These are phyloP conservation scores for Uronychia setigera DNA, from an alignment of 73 alveolate species.

Conservation along the genomic window DNA sequence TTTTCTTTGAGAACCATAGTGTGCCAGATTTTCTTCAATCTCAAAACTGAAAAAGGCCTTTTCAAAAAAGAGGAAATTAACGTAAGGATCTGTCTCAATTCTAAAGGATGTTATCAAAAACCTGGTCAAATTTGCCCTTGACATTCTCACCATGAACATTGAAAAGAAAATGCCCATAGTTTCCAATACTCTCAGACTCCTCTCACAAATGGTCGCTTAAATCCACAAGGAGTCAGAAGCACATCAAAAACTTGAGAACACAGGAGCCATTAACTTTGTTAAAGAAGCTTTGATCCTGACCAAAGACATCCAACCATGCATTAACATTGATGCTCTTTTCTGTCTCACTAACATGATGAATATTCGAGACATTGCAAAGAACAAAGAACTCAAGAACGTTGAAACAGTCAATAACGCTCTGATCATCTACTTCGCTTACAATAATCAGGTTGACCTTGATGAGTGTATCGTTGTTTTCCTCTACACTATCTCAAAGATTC, in stretches of 20 bases:
- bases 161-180: slow-evolving; percentile 54
- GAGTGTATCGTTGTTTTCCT: slow-evolving; percentile 59
- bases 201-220: slow-evolving; percentile 49
- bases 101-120: slow-evolving; percentile 17
- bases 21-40: slow-evolving; percentile 55
- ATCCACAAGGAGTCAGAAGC: slow-evolving; percentile 24
- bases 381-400: slow-evolving; percentile 25
- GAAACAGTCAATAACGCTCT: slow-evolving; percentile 57
- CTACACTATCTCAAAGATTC: slow-evolving; percentile 49
- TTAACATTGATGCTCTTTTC: slow-evolving; percentile 61
- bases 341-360: slow-evolving; percentile 64
- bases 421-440: slow-evolving; percentile 46
- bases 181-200: slow-evolving; percentile 46
- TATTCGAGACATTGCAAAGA: slow-evolving; percentile 45
- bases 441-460: slow-evolving; percentile 53
- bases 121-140: slow-evolving; percentile 45
- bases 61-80: slow-evolving; percentile 38
- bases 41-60: slow-evolving; percentile 30
- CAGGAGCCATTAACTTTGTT: slow-evolving; percentile 55
- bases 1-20: slow-evolving; percentile 47
- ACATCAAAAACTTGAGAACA: slow-evolving; percentile 23
- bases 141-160: slow-evolving; percentile 49
- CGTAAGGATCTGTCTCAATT: slow-evolving; percentile 2
- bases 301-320: slow-evolving; percentile 43
- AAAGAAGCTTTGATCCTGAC: slow-evolving; percentile 34